These are phyloP conservation scores for Beauveria pseudobassiana DNA, from an alignment of 2,329 filamentous ascomycete species.

Conservation along the genomic window DNA sequence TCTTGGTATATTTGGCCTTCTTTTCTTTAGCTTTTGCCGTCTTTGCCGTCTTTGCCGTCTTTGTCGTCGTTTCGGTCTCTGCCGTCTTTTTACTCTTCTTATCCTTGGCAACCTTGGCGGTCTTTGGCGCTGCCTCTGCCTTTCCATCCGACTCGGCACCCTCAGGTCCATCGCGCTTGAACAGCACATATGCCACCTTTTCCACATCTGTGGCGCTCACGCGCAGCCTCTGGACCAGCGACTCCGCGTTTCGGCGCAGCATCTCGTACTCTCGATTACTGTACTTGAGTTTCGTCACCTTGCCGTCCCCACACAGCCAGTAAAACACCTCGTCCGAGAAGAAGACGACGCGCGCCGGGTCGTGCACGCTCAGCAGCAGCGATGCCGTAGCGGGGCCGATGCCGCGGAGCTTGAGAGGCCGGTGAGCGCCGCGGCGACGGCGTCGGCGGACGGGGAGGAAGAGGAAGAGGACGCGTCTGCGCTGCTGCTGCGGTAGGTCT, in stretches of 20 bases:
- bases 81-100: background rate
- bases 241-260: slow-evolving; percentile 37
- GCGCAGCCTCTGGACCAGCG: slow-evolving; percentile 39
- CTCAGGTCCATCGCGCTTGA: slow-evolving; percentile 31
- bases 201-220: slow-evolving; percentile 58
- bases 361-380: slow-evolving; percentile 59
- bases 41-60: slow-evolving; percentile 9
- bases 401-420: slow-evolving; percentile 56
- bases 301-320: slow-evolving; percentile 55
- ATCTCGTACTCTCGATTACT: slow-evolving; percentile 57
- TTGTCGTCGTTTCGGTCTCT: slow-evolving; percentile 6
- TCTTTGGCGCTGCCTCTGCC: background rate
- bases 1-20: background rate
- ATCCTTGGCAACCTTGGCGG: background rate
- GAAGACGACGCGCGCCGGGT: slow-evolving; percentile 55
- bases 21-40: background rate
- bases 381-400: slow-evolving; percentile 76
- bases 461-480: slow-evolving; percentile 13
- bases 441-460: slow-evolving; percentile 14
- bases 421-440: slow-evolving; percentile 41
- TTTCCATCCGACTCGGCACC: background rate
- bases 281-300: slow-evolving; percentile 48
- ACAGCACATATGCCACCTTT: slow-evolving; percentile 62
- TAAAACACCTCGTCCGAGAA: slow-evolving; percentile 75
- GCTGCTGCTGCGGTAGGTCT: slow-evolving; percentile 27